Conservation (phyloP, 2,329 filamentous ascomycete genomes). For the Trichoderma brevicompactum region DNA sequence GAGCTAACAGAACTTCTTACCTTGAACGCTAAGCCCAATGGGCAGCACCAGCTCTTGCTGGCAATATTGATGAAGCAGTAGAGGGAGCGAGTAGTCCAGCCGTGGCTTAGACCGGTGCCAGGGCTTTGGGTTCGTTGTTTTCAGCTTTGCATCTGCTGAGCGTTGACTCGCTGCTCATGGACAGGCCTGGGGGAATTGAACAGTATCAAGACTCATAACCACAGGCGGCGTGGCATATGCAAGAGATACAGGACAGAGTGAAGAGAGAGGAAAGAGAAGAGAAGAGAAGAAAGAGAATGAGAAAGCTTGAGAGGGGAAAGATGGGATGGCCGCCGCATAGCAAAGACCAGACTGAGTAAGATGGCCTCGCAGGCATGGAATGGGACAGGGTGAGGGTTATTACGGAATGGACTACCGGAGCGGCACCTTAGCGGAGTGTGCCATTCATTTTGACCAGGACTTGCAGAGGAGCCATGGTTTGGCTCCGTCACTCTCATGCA, state of each 20-base stretch:
- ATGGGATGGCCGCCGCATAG: neutral
- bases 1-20: neutral
- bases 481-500: too few species aligned
- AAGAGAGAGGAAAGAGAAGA: neutral
- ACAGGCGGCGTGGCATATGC: too few species aligned
- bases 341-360: neutral
- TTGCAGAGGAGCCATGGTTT: too few species aligned
- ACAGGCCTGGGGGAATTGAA: too few species aligned
- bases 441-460: neutral
- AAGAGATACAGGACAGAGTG: too few species aligned
- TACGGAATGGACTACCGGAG: slow-evolving; percentile 15
- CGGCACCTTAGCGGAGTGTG: neutral
- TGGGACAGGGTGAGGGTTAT: slow-evolving; percentile 4
- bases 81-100: neutral
- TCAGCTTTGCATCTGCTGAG: too few species aligned
- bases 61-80: neutral
- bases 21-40: neutral
- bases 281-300: neutral
- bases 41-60: neutral
- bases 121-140: neutral
- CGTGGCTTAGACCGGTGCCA: neutral
- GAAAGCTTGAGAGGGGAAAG: neutral
- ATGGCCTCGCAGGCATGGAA: slow-evolving; percentile 1
- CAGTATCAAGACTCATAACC: too few species aligned
- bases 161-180: too few species aligned